phyloP scores from a whole-genome alignment of 305 asterid species.

The Fraxinus paxiana region DNA sequence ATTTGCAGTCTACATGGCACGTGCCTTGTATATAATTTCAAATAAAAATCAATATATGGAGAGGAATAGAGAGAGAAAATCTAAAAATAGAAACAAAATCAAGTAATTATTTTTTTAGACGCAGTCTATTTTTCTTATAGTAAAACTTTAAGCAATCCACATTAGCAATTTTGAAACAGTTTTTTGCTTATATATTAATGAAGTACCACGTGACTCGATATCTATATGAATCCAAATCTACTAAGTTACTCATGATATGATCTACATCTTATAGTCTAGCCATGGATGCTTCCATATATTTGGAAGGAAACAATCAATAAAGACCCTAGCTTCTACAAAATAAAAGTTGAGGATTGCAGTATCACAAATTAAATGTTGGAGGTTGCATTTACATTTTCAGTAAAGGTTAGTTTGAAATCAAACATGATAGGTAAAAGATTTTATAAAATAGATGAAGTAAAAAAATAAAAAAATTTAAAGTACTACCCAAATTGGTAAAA shows the following conservation, averaged over 20 bases:
- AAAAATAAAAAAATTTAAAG: too few species aligned
- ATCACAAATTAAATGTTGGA: neutral
- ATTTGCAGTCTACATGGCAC: too few species aligned
- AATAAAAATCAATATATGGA: too few species aligned
- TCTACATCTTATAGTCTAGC: neutral
- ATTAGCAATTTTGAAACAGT: neutral
- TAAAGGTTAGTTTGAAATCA: neutral
- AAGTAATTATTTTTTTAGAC: too few species aligned
- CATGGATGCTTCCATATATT: neutral
- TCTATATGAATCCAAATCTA: neutral
- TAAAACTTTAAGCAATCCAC: neutral
- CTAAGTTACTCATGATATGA: neutral
- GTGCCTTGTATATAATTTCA: too few species aligned
- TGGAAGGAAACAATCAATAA: neutral
- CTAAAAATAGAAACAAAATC: too few species aligned
- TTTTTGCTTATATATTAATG: neutral
- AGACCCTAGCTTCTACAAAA: neutral
- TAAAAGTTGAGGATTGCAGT: neutral
- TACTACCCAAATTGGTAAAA: neutral
- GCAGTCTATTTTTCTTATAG: neutral
- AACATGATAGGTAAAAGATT: too few species aligned
- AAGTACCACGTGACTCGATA: neutral
- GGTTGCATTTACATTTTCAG: neutral
- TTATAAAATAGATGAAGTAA: too few species aligned
- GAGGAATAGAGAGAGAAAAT: too few species aligned